phyloP scores from a whole-genome alignment of 805 yeast genomes.

The Suhomyces sp. region DNA sequence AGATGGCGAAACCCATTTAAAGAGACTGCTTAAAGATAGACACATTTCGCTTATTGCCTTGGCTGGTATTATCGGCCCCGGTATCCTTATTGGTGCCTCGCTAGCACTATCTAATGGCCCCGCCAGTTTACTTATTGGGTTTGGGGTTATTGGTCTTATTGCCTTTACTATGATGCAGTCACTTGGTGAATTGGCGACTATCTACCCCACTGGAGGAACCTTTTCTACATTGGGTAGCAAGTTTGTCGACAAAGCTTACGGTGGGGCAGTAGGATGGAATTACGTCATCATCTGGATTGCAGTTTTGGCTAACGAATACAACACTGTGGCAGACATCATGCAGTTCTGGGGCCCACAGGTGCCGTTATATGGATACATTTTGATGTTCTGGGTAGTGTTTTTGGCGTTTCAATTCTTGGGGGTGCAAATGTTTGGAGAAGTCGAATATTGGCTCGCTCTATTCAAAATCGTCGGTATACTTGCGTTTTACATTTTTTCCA shows the following conservation, averaged over 20 bases:
- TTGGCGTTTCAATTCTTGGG: conserved; percentile 49
- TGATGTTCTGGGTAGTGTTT: conserved; percentile 52
- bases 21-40: conserved; percentile 39
- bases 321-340: conserved; percentile 49
- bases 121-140: conserved; percentile 50
- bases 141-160: conserved; percentile 49
- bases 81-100: conserved; percentile 53
- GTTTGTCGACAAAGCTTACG: conserved; percentile 53
- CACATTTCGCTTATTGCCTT: conserved; percentile 51
- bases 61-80: conserved; percentile 63
- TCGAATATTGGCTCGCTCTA: conserved; percentile 53
- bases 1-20: conserved; percentile 10
- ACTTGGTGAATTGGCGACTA: conserved; percentile 55
- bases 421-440: conserved; percentile 55
- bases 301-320: conserved; percentile 53
- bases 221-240: conserved; percentile 52
- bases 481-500: conserved; percentile 51
- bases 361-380: conserved; percentile 54
- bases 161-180: conserved; percentile 55
- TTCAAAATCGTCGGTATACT: conserved; percentile 45
- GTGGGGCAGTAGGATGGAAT: conserved; percentile 53
- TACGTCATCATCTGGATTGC: conserved; percentile 58
- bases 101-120: conserved; percentile 51
- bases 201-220: conserved; percentile 50
- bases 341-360: conserved; percentile 49